Evolutionary conservation across 306 rosid species (phyloP).

Genomic region (Rubus parviflorus): DNA sequence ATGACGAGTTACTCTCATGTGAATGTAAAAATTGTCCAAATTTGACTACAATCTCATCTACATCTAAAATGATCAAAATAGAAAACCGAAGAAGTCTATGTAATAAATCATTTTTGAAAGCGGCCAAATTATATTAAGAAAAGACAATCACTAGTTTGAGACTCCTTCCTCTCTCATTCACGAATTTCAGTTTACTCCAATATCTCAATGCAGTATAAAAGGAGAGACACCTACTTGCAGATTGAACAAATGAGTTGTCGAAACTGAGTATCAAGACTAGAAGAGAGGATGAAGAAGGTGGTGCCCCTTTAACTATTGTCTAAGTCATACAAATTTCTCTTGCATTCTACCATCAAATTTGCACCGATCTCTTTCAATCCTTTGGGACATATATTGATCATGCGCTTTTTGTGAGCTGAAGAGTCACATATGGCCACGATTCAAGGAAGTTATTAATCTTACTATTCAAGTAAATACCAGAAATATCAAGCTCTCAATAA

Average conservation of each 20-base stretch:
- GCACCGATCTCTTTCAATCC: neutral
- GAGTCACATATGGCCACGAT: neutral
- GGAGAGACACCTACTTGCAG: neutral
- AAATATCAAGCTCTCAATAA: neutral
- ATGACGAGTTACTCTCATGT: no score
- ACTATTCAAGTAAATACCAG: neutral
- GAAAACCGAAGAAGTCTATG: no score
- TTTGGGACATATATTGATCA: neutral
- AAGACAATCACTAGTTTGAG: neutral
- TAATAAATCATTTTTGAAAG: no score
- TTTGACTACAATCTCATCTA: no score
- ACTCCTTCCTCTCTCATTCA: neutral
- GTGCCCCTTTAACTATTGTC: neutral
- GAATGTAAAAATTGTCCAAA: no score
- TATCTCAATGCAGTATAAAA: neutral
- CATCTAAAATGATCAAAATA: no score
- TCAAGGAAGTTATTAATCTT: neutral
- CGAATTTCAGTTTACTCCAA: neutral
- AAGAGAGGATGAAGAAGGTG: neutral
- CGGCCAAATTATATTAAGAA: no score
- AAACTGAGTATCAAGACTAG: neutral
- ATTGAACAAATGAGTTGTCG: neutral
- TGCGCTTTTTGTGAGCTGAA: neutral
- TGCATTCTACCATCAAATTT: neutral
- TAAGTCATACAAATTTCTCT: neutral